These are phyloP conservation scores for Sarcodon aspratus DNA, from an alignment of 768 basidiomycete genomes.

Conservation along the genomic window DNA sequence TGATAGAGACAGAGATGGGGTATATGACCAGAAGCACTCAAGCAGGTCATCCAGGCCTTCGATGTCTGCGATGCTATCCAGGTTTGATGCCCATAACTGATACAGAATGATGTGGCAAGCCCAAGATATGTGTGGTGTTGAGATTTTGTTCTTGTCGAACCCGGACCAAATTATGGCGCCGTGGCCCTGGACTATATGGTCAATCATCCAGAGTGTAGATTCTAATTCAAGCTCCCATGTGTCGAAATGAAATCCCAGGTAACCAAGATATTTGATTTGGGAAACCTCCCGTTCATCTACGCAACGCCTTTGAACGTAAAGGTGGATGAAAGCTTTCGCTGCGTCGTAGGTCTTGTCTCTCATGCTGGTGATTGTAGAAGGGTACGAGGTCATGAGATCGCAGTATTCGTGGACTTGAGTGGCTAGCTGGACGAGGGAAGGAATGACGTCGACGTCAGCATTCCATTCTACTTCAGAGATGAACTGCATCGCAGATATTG, in stretches of 20 bases:
- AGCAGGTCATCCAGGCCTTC: background rate
- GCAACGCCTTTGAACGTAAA: background rate
- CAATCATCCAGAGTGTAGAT: background rate
- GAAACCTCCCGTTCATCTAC: no score
- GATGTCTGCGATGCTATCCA: background rate
- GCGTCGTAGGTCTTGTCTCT: background rate
- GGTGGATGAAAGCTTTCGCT: background rate
- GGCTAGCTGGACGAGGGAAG: no score
- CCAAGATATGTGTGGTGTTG: background rate
- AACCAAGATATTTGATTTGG: no score
- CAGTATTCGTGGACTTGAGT: no score
- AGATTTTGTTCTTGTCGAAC: background rate
- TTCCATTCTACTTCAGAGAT: slow-evolving; percentile 9
- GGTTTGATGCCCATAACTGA: background rate
- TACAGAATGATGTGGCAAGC: background rate
- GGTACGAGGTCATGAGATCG: no score
- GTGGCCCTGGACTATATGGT: background rate
- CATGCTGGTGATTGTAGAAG: no score
- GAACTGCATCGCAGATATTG: no score
- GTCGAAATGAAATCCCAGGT: background rate
- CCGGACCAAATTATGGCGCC: background rate
- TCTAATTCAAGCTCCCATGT: background rate
- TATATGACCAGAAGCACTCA: background rate
- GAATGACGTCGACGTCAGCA: background rate
- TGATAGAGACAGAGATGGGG: background rate